Evolutionary conservation across 2,329 filamentous ascomycete species (phyloP), one percentile per base, ranked within the genome.

Genomic region (Diaporthe ampelina): DNA sequence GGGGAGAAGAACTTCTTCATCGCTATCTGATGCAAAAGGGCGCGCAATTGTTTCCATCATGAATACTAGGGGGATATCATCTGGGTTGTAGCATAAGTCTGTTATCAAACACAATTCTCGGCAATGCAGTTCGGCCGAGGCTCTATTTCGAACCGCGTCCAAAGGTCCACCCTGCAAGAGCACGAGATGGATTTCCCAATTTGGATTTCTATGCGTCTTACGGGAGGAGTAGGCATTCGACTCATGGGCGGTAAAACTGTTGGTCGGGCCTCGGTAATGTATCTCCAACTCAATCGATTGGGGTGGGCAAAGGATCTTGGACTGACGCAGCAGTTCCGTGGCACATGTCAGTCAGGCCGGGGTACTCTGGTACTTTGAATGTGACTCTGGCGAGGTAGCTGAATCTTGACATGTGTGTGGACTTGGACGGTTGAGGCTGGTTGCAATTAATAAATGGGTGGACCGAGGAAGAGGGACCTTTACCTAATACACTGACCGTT

Each of bases 1-100:
- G 94, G 94, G 0, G 95, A 97, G 88, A 93, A 93, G 91, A 94
- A 91, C 77, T 98, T 95, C 82, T 98, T 97, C 78, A 86, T 91
- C 77, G 86, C 87, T 69, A 91, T 91, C 76, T 91, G 76, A 76
- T 26, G 17, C 5, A 15, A 29, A 63, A 7, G 50, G 48, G 37
- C 7, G 50, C 10, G 32, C 24, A 19, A 21, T 37, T 17, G 4
- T 45, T 45, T 65, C n/a, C 43, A 52, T 32, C 4, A 48, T 21
- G 45, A 13, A 24, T 32, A 40, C 45, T 40, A 40, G 48, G 9
- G n/a, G 13, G 0, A 13, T 8, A n/a, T 40, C 13, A 26, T 19
- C 19, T 68, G 21, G 45, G 6, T 35, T 24, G 45, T 67, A 40
- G 21, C 32, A 50, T 68, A 40, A 21, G n/a, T 54, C 48, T 54